phyloP scores from a whole-genome alignment of 129 eudicot species.

The Smallanthus sonchifolius region DNA sequence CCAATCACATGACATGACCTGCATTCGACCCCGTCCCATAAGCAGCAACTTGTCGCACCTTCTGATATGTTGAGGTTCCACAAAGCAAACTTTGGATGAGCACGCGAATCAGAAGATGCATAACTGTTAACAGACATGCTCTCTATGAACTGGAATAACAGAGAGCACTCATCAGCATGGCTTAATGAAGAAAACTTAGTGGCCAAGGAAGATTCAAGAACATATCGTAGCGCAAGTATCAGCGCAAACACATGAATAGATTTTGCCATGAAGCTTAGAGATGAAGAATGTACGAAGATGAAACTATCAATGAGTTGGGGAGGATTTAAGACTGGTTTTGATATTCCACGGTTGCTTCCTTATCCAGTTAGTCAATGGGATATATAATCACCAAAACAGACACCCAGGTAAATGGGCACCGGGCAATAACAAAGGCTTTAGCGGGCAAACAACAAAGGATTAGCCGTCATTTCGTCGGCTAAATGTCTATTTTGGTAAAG shows the following conservation, averaged over 20 bases:
- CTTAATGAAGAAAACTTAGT: too few species aligned
- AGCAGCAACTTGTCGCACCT: slow-evolving; percentile 6
- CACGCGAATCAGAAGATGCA: not conserved
- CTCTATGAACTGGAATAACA: not conserved
- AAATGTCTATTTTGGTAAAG: too few species aligned
- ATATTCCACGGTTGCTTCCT: too few species aligned
- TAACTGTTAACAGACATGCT: not conserved
- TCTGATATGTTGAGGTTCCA: slow-evolving; percentile 1
- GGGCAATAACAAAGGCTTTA: too few species aligned
- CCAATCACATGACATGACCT: slow-evolving; percentile 12
- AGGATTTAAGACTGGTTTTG: too few species aligned
- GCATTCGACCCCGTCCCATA: slow-evolving; percentile 28
- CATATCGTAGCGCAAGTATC: not conserved
- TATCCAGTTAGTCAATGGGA: too few species aligned
- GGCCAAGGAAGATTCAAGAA: not conserved
- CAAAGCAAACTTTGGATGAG: not conserved
- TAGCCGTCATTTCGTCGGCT: too few species aligned
- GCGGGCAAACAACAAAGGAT: too few species aligned
- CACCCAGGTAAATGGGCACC: too few species aligned
- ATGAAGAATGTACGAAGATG: too few species aligned
- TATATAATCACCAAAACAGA: too few species aligned
- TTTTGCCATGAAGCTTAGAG: not conserved
- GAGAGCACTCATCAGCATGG: not conserved
- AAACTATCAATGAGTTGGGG: too few species aligned
- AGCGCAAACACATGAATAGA: not conserved